Conservation (phyloP, 441 rosid genomes). For the Brassica hybrid region DNA sequence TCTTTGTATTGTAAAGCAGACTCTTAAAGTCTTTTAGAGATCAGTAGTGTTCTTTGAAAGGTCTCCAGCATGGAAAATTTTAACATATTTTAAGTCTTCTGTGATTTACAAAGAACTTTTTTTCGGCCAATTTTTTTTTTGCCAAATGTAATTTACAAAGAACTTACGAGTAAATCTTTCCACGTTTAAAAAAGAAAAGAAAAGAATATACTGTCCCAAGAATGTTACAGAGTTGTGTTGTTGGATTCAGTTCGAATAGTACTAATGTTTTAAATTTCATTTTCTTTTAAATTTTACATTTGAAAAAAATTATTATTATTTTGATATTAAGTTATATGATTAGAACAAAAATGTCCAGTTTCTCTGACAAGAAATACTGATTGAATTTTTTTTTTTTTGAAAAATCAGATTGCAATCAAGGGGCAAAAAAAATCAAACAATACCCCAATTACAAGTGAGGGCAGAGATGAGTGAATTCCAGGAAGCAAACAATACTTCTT, state of each 20-base stretch:
- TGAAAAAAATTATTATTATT: not conserved
- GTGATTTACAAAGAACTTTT: too few relatives aligned
- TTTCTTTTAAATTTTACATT: too few relatives aligned
- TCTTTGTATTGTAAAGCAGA: not conserved
- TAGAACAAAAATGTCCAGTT: slow-evolving; percentile 15
- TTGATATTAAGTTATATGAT: slow-evolving; percentile 3
- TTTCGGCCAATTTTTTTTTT: too few relatives aligned
- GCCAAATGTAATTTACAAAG: too few relatives aligned
- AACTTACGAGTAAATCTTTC: too few relatives aligned
- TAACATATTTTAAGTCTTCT: too few relatives aligned
- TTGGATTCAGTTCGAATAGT: too few relatives aligned
- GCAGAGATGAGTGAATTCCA: not conserved
- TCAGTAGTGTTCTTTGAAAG: not conserved
- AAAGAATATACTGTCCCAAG: not conserved
- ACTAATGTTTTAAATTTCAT: too few relatives aligned
- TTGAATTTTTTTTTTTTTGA: not conserved
- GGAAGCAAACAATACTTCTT: slow-evolving; percentile 22
- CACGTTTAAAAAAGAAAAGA: too few relatives aligned
- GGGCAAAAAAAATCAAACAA: slow-evolving; percentile 13
- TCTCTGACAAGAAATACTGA: not conserved
- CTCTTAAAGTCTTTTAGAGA: too few relatives aligned
- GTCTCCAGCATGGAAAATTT: too few relatives aligned
- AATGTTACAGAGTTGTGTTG: not conserved
- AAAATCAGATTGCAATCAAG: slow-evolving; percentile 20
- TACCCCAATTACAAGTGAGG: slow-evolving; percentile 34